These are phyloP conservation scores for Murraya koenigii DNA, from an alignment of 345 rosid genomes.

Conservation along the genomic window DNA sequence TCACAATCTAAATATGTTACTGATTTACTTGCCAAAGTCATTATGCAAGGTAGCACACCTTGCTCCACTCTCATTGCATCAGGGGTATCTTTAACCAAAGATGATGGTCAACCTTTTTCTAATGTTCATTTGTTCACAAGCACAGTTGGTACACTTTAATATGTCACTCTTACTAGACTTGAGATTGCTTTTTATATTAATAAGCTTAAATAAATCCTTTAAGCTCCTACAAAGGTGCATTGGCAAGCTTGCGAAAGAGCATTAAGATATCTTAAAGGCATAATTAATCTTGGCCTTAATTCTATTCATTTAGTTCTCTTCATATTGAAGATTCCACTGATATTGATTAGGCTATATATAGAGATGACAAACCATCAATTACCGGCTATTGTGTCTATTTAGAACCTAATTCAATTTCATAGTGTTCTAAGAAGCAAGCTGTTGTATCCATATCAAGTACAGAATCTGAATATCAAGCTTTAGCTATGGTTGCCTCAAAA, in stretches of 20 bases:
- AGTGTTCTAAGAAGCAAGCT: not conserved
- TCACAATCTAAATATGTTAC: not conserved
- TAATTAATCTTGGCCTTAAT: not conserved
- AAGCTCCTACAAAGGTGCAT: not conserved
- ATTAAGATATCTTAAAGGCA: not conserved
- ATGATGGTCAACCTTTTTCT: no score
- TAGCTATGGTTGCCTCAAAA: not conserved
- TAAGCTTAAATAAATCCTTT: not conserved
- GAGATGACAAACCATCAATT: not conserved
- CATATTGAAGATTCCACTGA: not conserved
- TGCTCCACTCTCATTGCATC: not conserved
- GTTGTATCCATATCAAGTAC: not conserved
- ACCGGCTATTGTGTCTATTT: not conserved
- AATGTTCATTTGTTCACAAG: not conserved
- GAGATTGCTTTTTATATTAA: not conserved
- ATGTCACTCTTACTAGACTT: not conserved
- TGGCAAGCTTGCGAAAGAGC: not conserved
- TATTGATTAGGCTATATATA: not conserved
- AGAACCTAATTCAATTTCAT: not conserved
- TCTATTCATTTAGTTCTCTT: not conserved
- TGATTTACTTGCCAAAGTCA: rapidly evolving
- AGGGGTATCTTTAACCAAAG: not conserved
- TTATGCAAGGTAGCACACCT: no score
- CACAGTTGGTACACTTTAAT: not conserved
- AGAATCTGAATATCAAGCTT: not conserved